A percentile compares a stretch with the other conserved stretches of the same genome.
phyloP scores from a whole-genome alignment of 768 basidiomycete genomes.

The Boletus rubescentipes region DNA sequence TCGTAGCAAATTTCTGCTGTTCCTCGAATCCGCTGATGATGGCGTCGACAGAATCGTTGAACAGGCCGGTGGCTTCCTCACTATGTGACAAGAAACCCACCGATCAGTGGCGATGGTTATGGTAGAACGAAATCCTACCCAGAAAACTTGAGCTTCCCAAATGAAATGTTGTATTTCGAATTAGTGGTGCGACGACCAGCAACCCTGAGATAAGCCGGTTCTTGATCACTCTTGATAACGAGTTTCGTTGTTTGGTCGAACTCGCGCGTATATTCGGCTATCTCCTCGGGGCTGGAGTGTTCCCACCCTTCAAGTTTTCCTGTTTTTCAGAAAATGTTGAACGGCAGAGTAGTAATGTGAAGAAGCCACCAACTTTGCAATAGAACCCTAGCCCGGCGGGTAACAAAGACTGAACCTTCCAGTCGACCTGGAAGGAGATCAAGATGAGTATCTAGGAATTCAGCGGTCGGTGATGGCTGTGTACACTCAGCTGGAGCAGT shows the following conservation, averaged over 20 bases:
- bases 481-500: conserved; percentile 31
- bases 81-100: background rate
- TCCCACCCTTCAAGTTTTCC: background rate
- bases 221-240: conserved; percentile 1
- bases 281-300: background rate
- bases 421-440: conserved; percentile 35
- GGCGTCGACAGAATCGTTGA: conserved; percentile 6
- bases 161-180: background rate
- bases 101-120: background rate
- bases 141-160: conserved; percentile 8
- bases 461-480: background rate
- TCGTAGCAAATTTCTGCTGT: conserved; percentile 1
- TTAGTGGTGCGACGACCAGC: background rate
- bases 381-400: conserved; percentile 35
- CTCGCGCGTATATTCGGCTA: background rate
- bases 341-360: too few species aligned
- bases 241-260: conserved; percentile 3
- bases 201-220: conserved; percentile 6
- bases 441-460: background rate
- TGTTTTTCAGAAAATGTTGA: too few species aligned
- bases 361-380: conserved; percentile 31
- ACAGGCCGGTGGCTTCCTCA: conserved; percentile 10
- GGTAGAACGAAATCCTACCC: background rate
- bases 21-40: conserved; percentile 12
- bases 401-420: conserved; percentile 48